A percentile compares a stretch with the other conserved stretches of the same genome.
Conservation (phyloP, 1,284 basidiomycete genomes). For the Boletus hoseneyae region DNA sequence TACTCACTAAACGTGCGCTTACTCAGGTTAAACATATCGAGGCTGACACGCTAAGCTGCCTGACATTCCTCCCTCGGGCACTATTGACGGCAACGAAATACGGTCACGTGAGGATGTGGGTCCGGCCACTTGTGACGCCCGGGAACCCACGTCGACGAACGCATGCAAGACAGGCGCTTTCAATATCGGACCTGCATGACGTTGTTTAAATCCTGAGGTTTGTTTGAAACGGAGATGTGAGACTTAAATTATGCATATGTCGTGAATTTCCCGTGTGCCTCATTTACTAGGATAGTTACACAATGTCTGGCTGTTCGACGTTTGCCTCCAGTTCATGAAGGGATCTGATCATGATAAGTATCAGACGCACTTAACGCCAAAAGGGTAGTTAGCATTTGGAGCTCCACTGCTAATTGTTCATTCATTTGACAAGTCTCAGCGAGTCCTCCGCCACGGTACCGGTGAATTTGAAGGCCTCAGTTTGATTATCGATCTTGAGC, state of each 20-base stretch:
- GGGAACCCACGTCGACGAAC: conserved; percentile 27
- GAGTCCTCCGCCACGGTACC: too few species aligned
- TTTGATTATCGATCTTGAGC: not conserved
- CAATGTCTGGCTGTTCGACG: too few species aligned
- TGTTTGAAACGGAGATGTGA: not conserved
- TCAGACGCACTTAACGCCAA: too few species aligned
- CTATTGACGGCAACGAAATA: conserved; percentile 74
- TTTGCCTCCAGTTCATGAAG: too few species aligned
- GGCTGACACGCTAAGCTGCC: conserved; percentile 65
- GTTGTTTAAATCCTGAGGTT: conserved; percentile 16
- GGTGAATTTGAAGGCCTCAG: not conserved
- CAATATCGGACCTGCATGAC: conserved; percentile 32
- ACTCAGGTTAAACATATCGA: conserved; percentile 75
- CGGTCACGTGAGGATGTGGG: conserved; percentile 80
- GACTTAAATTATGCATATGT: conserved; percentile 24
- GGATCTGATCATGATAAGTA: too few species aligned
- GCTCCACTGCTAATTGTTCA: too few species aligned
- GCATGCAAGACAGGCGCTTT: conserved; percentile 32
- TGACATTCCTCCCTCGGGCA: conserved; percentile 70
- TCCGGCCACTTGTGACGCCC: conserved; percentile 62
- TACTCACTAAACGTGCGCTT: not conserved
- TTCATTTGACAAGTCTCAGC: too few species aligned
- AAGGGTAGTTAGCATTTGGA: too few species aligned
- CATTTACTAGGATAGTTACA: not conserved
- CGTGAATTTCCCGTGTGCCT: not conserved